Percentiles rank a stretch among this genome's conserved stretches.
phyloP scores from a whole-genome alignment of 2,329 filamentous ascomycete species.

The Sarocladiaceae sp. region DNA sequence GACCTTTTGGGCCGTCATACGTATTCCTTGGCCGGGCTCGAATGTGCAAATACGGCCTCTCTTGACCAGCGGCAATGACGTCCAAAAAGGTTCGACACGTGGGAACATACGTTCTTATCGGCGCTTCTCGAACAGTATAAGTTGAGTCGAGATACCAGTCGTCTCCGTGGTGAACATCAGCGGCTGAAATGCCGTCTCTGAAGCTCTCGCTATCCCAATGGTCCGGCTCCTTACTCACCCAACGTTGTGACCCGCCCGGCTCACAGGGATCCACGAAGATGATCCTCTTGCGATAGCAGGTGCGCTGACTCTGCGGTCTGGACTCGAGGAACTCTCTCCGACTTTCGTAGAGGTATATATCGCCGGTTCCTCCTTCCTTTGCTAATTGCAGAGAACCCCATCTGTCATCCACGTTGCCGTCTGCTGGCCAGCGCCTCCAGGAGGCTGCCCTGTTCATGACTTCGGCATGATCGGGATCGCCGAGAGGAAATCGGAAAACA shows the following conservation, averaged over 20 bases:
- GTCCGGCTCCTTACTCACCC: background rate
- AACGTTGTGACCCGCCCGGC: background rate
- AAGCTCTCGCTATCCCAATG: background rate
- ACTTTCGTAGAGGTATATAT: conserved; percentile 5
- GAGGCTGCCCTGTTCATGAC: conserved; percentile 1
- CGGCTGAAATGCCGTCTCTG: background rate
- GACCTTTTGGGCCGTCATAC: background rate
- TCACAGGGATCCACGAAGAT: background rate
- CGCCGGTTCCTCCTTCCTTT: conserved; percentile 5
- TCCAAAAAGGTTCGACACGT: conserved; percentile 1
- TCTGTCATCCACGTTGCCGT: conserved; percentile 5
- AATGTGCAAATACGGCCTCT: conserved; percentile 1
- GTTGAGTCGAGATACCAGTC: conserved; percentile 6
- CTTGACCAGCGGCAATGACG: conserved; percentile 1
- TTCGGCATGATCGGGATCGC: background rate
- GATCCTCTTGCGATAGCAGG: conserved; percentile 9
- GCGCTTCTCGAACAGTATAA: conserved; percentile 5
- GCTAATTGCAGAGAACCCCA: conserved; percentile 5
- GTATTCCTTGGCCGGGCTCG: conserved; percentile 1
- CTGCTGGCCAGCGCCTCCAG: conserved; percentile 5
- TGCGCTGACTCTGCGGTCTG: conserved; percentile 5
- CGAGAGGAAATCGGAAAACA: conserved; percentile 5
- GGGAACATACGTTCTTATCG: conserved; percentile 2
- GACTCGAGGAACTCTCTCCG: conserved; percentile 1
- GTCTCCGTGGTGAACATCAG: conserved; percentile 2